Evolutionary conservation across 495 filamentous ascomycete species (phyloP).

Genomic region (Talaromyces trachyspermus): DNA sequence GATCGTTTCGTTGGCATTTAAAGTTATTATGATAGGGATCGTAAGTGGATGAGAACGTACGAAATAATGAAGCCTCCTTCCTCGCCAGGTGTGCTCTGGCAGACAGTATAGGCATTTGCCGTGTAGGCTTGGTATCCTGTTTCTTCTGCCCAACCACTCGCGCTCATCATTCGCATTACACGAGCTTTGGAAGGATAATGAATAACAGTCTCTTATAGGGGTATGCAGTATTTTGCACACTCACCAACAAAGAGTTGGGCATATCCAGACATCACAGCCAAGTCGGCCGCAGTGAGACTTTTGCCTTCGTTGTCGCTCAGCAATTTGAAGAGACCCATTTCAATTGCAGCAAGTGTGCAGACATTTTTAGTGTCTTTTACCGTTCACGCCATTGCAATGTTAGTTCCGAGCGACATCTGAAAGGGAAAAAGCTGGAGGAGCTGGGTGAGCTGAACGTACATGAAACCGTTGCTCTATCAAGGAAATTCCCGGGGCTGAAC

Average conservation of each 20-base stretch:
- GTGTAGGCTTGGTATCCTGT: not conserved
- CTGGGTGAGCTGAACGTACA: not conserved
- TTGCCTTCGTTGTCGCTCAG: not conserved
- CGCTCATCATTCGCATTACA: not conserved
- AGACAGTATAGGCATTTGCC: not conserved
- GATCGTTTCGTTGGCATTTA: too few relatives aligned
- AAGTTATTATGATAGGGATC: not conserved
- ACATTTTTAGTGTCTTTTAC: not conserved
- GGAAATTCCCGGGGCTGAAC: not conserved
- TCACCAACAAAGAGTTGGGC: not conserved
- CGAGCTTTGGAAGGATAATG: not conserved
- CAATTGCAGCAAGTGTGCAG: not conserved
- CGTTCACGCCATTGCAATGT: not conserved
- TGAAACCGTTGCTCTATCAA: not conserved
- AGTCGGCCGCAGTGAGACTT: not conserved
- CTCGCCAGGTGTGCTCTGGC: not conserved
- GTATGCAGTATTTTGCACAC: not conserved
- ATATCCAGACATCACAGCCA: constrained; percentile 2
- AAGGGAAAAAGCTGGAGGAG: not conserved
- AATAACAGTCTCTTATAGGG: too few relatives aligned
- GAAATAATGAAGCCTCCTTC: not conserved
- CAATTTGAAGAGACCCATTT: not conserved
- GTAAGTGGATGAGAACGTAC: not conserved
- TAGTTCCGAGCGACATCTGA: not conserved
- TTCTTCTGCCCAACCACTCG: not conserved